Percentiles rank a stretch among this genome's conserved stretches.
These are phyloP conservation scores for Haplosporangium sp. DNA, from an alignment of 371 early-diverging fungal genomes.

Conservation along the genomic window DNA sequence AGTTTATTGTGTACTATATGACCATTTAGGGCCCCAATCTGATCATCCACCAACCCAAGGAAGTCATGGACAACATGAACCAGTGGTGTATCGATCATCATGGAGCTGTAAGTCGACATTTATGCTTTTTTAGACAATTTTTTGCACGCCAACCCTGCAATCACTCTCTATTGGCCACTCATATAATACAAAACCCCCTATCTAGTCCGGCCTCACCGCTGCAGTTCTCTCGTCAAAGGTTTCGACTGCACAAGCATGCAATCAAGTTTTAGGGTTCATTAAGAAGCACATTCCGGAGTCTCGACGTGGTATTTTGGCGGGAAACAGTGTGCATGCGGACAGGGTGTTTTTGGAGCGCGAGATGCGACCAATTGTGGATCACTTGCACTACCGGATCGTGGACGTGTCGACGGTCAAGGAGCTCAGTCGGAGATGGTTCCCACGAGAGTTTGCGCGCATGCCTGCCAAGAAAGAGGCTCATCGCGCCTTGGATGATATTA, in stretches of 20 bases:
- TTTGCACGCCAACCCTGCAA: no score
- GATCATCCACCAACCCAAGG: conserved; percentile 81
- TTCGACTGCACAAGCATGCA: conserved; percentile 78
- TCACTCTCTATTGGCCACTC: neutral
- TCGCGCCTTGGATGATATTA: conserved; percentile 91
- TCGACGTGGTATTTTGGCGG: conserved; percentile 82
- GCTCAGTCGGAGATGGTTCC: conserved; percentile 83
- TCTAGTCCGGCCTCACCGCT: conserved; percentile 85
- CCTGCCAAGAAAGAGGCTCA: conserved; percentile 64
- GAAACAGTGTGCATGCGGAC: conserved; percentile 95
- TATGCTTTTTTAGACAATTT: neutral
- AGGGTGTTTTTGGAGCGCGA: conserved; percentile 83
- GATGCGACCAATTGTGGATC: conserved; percentile 83
- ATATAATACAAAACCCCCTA: neutral
- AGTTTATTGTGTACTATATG: neutral
- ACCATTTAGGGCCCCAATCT: conserved; percentile 74
- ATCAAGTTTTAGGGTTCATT: conserved; percentile 77
- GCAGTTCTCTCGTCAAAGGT: conserved; percentile 79
- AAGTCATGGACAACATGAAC: conserved; percentile 89
- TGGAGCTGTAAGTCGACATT: conserved; percentile 63
- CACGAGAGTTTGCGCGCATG: conserved; percentile 51
- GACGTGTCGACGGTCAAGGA: conserved; percentile 96
- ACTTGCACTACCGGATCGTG: conserved; percentile 89
- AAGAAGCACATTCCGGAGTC: conserved; percentile 69
- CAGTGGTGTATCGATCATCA: conserved; percentile 94